A percentile compares a stretch with the other conserved stretches of the same genome.
Conservation (phyloP, 306 rosid genomes). For the Quercus wislizeni region DNA sequence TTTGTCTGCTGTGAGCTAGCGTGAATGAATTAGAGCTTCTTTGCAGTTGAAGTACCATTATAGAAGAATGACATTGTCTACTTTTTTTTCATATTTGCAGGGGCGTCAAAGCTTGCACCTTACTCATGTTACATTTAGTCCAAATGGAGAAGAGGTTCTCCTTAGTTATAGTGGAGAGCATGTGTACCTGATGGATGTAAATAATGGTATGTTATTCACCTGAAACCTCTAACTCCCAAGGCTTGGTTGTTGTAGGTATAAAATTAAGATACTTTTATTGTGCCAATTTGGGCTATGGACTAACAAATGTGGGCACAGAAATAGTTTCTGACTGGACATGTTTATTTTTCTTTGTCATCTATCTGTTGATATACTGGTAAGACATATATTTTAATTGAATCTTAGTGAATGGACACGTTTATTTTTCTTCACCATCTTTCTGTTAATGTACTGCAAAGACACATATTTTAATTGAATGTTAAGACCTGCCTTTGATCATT, state of each 20-base stretch:
- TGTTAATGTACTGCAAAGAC: neutral
- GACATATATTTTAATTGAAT: no score
- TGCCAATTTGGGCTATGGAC: neutral
- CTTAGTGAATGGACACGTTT: neutral
- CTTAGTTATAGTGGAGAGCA: conserved; percentile 99
- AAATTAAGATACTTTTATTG: no score
- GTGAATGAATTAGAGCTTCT: conserved; percentile 7
- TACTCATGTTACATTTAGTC: conserved; percentile 94
- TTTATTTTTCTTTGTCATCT: neutral
- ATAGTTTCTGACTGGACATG: neutral
- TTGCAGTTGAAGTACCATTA: conserved; percentile 2
- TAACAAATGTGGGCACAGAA: neutral
- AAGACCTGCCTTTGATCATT: neutral
- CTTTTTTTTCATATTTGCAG: conserved; percentile 38
- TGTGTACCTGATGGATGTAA: conserved; percentile 82
- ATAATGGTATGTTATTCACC: conserved; percentile 53
- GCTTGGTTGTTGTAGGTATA: no score
- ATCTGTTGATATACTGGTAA: no score
- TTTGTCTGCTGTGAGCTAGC: neutral
- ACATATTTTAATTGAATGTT: neutral
- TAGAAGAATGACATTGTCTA: neutral
- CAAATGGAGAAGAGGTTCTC: conserved; percentile 92
- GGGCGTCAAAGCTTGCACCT: conserved; percentile 79
- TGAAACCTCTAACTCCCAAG: conserved; percentile 8
- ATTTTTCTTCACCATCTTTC: no score